These are phyloP conservation scores for Mycena alexandri DNA, from an alignment of 768 basidiomycete genomes.

Conservation along the genomic window DNA sequence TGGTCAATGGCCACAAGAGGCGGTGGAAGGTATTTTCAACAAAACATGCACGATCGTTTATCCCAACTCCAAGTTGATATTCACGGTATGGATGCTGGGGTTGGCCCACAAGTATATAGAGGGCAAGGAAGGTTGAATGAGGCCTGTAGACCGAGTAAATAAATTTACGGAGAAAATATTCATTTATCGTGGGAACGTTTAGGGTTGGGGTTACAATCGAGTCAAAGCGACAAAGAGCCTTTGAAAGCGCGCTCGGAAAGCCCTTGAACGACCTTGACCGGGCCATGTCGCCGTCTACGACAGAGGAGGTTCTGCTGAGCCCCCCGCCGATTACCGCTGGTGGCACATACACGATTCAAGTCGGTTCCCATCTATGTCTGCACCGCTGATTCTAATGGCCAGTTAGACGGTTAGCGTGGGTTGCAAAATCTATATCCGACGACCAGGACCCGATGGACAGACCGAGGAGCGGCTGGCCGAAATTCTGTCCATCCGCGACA, in stretches of 20 bases:
- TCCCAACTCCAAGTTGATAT: conserved; percentile 95
- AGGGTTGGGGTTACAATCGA: conserved; percentile 5
- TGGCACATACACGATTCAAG: conserved; percentile 83
- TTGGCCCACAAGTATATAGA: conserved; percentile 82
- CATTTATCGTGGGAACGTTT: no score
- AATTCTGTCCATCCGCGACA: conserved; percentile 94
- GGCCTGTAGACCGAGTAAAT: background rate
- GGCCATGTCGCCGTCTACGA: conserved; percentile 40
- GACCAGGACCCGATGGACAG: conserved; percentile 80
- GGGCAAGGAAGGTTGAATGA: conserved; percentile 32
- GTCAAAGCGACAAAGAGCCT: conserved; percentile 10
- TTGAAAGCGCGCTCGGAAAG: background rate
- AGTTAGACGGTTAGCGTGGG: conserved; percentile 88
- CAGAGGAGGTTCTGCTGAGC: conserved; percentile 49
- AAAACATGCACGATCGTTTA: conserved; percentile 88
- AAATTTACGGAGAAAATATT: background rate
- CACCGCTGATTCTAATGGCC: conserved; percentile 49
- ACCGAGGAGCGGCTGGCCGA: conserved; percentile 94
- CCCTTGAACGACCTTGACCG: background rate
- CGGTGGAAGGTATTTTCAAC: conserved; percentile 96
- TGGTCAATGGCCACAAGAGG: conserved; percentile 96
- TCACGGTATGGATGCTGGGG: conserved; percentile 96
- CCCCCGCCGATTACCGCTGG: conserved; percentile 80
- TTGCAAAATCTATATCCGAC: conserved; percentile 94
- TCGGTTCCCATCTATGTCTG: conserved; percentile 51